Evolutionary conservation across 345 rosid species (phyloP), one percentile per base, ranked within the genome.

Genomic region (Arabis hirsuta): DNA sequence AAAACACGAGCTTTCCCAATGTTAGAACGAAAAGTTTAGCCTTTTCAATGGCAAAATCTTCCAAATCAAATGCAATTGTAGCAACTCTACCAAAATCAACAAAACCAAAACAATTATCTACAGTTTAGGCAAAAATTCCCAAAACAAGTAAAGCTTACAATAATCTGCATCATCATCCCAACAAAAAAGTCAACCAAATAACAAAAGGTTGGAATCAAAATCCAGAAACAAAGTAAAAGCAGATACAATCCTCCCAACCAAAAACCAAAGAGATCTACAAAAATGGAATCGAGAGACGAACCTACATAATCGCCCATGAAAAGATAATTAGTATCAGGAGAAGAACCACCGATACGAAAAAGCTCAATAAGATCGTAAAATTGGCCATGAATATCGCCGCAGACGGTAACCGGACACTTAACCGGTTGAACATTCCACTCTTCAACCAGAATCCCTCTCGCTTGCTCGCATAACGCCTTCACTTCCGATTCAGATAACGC

Each of bases 361-460:
- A 93, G 96, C 82, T 93, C 97, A 66, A 90, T 71, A 48, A 93
- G 89, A 81, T 93, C 98, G 73, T 93, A 93, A 72, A 93, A 90
- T 74, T 93, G 98, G 4, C 97, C 98, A 59, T 93, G 98, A 53
- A 93, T 93, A 73, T 93, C 97, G 12, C 97, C 98, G 69, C 98
- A 92, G 31, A 92, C 93, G 47, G 98, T 92, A 65, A 92, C 98
- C 55, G 98, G 98, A 80, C 98, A 93, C 81, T 93, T 93, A 24
- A 93, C 98, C 67, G 96, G 92, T 82, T 93, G 98, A 59, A 93
- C 98, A 90, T 93, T 93, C 91, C 96, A 93, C 80, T 93, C 98
- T 82, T 93, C 98, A 26, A 88, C 96, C 16, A 93, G 87, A 77
- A 93, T 84, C 79, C 90, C 89, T 69, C 88, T 84, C 24, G 98